phyloP scores from a whole-genome alignment of 208 protist species.

The Trypanosoma congolense region DNA sequence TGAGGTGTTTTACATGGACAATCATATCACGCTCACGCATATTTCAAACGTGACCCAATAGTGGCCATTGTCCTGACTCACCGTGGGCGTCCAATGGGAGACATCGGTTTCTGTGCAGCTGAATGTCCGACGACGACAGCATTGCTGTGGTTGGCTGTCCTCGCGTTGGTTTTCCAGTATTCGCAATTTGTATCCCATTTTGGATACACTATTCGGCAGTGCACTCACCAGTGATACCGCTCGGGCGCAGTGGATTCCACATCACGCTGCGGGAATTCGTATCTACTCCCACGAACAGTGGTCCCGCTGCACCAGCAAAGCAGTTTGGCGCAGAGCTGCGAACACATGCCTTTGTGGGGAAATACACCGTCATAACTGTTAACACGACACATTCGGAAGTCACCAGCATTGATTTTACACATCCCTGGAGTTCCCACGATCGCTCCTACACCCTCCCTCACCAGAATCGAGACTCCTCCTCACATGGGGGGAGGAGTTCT shows the following conservation, averaged over 20 bases:
- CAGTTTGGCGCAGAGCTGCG: neutral
- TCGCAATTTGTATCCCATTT: conserved; percentile 7
- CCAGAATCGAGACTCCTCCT: too few species aligned
- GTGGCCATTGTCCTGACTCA: conserved; percentile 13
- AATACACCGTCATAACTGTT: too few species aligned
- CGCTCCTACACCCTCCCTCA: too few species aligned
- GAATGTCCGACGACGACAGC: conserved; percentile 3
- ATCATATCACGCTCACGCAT: neutral
- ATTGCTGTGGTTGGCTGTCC: neutral
- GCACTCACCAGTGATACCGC: neutral
- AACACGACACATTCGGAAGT: too few species aligned
- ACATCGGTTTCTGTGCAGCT: neutral
- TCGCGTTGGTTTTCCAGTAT: conserved; percentile 1
- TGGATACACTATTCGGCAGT: conserved; percentile 5
- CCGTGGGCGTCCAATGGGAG: neutral
- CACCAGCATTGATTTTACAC: too few species aligned
- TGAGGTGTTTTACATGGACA: neutral
- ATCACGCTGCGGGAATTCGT: conserved; percentile 8
- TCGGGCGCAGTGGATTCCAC: neutral
- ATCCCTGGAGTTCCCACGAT: too few species aligned
- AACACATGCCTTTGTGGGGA: neutral
- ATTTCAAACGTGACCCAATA: conserved; percentile 6
- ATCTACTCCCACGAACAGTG: conserved; percentile 4
- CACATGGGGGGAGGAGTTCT: too few species aligned
- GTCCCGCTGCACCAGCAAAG: neutral